Percentiles rank a stretch among this genome's conserved stretches.
phyloP scores from a whole-genome alignment of 495 filamentous ascomycete genomes.

The Penicillium samsonianum region DNA sequence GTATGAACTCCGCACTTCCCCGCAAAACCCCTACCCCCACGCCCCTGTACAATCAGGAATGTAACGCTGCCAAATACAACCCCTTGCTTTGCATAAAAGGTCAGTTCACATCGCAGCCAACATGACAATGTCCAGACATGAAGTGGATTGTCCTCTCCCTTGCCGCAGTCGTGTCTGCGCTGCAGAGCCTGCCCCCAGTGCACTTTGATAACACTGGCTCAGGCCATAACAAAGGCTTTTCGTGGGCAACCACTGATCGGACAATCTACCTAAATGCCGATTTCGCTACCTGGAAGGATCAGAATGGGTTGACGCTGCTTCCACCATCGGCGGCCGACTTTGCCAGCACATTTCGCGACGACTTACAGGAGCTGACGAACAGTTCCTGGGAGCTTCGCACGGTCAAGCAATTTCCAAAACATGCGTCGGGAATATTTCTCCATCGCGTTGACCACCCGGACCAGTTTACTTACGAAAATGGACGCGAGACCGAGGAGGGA shows the following conservation, averaged over 20 bases:
- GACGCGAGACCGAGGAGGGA: conserved; percentile 47
- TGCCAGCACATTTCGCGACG: conserved; percentile 46
- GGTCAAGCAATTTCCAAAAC: conserved; percentile 25
- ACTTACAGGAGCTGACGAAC: conserved; percentile 43
- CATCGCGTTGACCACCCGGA: conserved; percentile 15
- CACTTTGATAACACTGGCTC: background rate
- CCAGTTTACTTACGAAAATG: conserved; percentile 49
- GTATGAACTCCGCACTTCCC: too few species aligned
- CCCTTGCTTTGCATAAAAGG: conserved; percentile 9
- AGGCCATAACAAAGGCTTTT: conserved; percentile 10
- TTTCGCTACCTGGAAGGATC: conserved; percentile 27
- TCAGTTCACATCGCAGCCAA: background rate
- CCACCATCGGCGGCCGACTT: conserved; percentile 52
- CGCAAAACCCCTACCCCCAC: background rate
- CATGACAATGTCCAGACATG: conserved; percentile 12
- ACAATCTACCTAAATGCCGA: conserved; percentile 27
- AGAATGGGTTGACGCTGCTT: conserved; percentile 52
- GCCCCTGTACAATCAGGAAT: conserved; percentile 7
- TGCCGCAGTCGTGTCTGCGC: conserved; percentile 16
- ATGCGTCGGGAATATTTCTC: conserved; percentile 37
- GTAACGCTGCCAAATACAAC: conserved; percentile 15
- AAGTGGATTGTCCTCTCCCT: conserved; percentile 14
- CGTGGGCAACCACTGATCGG: conserved; percentile 12
- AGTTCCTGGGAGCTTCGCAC: conserved; percentile 29
- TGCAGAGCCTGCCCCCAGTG: conserved; percentile 26